Percentiles rank a stretch among this genome's conserved stretches.
Evolutionary conservation across 2,329 filamentous ascomycete genomes (phyloP).

Genomic region (Fusarium torulosum): DNA sequence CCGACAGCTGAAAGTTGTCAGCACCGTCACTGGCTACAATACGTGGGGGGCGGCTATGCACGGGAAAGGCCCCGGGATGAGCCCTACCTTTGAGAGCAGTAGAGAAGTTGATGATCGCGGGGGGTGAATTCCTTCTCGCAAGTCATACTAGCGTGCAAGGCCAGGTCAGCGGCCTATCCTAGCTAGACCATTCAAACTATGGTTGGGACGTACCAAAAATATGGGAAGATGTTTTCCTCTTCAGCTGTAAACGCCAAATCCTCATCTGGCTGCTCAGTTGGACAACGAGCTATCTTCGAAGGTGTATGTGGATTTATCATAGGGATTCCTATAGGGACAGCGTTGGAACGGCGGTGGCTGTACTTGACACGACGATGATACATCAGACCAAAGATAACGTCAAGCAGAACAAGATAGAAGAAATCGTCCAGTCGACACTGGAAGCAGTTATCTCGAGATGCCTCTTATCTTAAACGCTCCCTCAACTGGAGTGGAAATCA

Average conservation of each 20-base stretch:
- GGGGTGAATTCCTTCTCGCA: not conserved
- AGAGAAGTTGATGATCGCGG: not conserved
- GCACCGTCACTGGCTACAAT: not conserved
- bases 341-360: not conserved
- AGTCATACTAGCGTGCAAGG: not conserved
- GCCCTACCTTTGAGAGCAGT: not conserved
- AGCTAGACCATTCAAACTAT: not conserved
- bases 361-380: not conserved
- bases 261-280: not conserved
- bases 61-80: not conserved
- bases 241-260: not conserved
- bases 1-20: not conserved
- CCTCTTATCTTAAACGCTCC: not conserved
- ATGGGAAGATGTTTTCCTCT: slow-evolving; percentile 2
- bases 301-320: not conserved
- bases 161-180: not conserved
- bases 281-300: not conserved
- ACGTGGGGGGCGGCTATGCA: not conserved
- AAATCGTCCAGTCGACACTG: not conserved
- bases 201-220: not conserved
- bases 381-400: not conserved
- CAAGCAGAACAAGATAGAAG: not conserved
- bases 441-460: not conserved
- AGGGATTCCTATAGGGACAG: not conserved
- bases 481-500: not conserved